phyloP scores from a whole-genome alignment of 1,139 yeast genomes.

The Geotrichum macrosporum region DNA sequence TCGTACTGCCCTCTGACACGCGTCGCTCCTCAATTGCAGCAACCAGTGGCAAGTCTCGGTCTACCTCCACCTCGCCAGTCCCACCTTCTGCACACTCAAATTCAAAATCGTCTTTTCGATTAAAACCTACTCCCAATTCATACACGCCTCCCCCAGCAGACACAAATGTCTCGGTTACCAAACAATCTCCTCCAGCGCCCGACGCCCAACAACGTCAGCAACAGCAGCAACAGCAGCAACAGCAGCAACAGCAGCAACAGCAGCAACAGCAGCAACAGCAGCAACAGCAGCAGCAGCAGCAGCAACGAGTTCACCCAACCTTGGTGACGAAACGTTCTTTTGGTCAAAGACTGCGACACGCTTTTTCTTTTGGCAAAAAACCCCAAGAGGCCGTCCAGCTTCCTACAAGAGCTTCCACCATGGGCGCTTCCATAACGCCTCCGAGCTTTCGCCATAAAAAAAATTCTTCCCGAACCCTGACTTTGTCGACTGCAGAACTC shows the following conservation, averaged over 20 bases:
- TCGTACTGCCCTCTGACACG: slow-evolving; percentile 34
- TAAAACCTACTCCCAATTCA: slow-evolving; percentile 15
- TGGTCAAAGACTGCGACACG: slow-evolving; percentile 28
- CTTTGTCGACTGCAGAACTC: background rate
- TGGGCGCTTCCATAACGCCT: slow-evolving; percentile 7
- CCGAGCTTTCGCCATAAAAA: slow-evolving; percentile 10
- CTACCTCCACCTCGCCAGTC: slow-evolving; percentile 21
- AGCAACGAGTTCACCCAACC: too few species aligned
- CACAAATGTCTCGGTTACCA: slow-evolving; percentile 14
- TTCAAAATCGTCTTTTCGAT: slow-evolving; percentile 11
- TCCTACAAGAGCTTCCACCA: slow-evolving; percentile 9
- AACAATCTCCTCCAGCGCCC: slow-evolving; percentile 5
- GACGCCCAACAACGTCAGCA: slow-evolving; percentile 3
- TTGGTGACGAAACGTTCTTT: slow-evolving; percentile 19
- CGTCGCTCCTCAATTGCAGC: slow-evolving; percentile 30
- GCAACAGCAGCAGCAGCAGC: too few species aligned
- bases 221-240: slow-evolving; percentile 6
- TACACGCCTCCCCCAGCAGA: slow-evolving; percentile 18
- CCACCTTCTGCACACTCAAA: slow-evolving; percentile 16
- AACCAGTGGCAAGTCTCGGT: slow-evolving; percentile 23
- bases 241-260: slow-evolving; percentile 8
- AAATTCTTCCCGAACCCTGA: slow-evolving; percentile 10
- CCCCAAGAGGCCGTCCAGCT: slow-evolving; percentile 1
- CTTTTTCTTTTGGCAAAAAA: slow-evolving; percentile 29
- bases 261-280: slow-evolving; percentile 9